Percentiles rank a stretch among this genome's conserved stretches.
Conservation (phyloP, 1,139 yeast genomes). For the Geotrichum phurueaensis region DNA sequence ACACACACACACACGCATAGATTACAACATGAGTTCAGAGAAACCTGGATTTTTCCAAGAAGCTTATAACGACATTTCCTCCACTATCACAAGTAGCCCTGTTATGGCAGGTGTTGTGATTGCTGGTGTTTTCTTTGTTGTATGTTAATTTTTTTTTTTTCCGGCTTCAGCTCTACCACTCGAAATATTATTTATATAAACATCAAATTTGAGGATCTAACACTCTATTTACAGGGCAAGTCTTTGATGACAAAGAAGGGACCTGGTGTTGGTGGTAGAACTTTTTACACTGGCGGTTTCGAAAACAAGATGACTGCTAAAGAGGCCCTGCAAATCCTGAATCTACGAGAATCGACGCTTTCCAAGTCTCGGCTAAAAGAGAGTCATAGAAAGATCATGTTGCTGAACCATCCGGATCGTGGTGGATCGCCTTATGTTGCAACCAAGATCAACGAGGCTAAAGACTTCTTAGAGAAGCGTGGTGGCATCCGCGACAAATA, state of each 20-base stretch:
- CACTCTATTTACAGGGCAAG: constrained; percentile 42
- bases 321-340: constrained; percentile 86
- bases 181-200: neutral
- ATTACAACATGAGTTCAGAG: constrained; percentile 2
- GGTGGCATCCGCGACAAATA: constrained; percentile 43
- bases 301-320: constrained; percentile 82
- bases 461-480: constrained; percentile 83
- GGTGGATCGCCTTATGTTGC: constrained; percentile 96
- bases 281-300: constrained; percentile 80
- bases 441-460: constrained; percentile 95
- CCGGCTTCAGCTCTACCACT: neutral
- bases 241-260: constrained; percentile 65
- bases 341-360: constrained; percentile 72
- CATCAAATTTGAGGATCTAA: neutral
- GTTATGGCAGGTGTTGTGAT: constrained; percentile 66
- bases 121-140: constrained; percentile 41
- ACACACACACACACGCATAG: neutral
- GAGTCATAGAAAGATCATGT: constrained; percentile 86
- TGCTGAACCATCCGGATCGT: constrained; percentile 94
- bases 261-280: constrained; percentile 67
- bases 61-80: constrained; percentile 15
- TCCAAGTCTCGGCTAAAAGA: constrained; percentile 78
- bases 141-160: neutral
- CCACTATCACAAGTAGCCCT: constrained; percentile 51
- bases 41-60: constrained; percentile 18